Conservation (phyloP, 495 filamentous ascomycete genomes). For the Hypoxylon fuscum region DNA sequence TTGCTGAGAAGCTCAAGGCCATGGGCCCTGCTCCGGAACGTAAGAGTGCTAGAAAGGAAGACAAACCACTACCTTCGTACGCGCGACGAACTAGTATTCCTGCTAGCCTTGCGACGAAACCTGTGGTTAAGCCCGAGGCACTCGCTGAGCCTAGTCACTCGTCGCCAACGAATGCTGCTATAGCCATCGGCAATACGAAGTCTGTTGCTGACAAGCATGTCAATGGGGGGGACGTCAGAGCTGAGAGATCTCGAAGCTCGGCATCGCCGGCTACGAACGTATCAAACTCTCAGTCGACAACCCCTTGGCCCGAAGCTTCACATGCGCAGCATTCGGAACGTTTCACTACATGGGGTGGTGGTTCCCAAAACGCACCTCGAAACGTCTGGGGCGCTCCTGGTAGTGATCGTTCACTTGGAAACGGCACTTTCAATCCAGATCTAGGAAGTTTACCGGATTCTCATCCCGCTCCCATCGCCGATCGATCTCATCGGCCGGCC, state of each 20-base stretch:
- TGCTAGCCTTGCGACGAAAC: constrained; percentile 18
- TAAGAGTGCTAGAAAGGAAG: constrained; percentile 60
- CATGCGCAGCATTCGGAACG: constrained; percentile 47
- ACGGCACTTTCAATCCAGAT: constrained; percentile 78
- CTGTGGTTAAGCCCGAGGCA: background rate
- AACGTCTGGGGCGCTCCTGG: constrained; percentile 82
- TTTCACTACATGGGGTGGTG: constrained; percentile 45
- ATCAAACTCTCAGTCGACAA: constrained; percentile 25
- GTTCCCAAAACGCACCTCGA: constrained; percentile 53
- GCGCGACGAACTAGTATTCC: constrained; percentile 48
- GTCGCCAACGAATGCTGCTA: background rate
- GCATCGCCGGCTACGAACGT: constrained; percentile 16
- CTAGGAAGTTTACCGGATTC: constrained; percentile 55
- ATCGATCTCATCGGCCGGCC: constrained; percentile 45
- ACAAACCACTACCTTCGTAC: constrained; percentile 31
- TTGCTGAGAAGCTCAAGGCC: constrained; percentile 81
- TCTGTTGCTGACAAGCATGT: background rate
- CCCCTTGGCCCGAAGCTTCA: constrained; percentile 34
- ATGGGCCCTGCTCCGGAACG: constrained; percentile 76
- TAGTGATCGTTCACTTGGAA: constrained; percentile 75
- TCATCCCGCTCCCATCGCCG: constrained; percentile 57
- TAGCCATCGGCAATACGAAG: background rate
- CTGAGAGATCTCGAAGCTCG: constrained; percentile 18
- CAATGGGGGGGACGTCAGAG: constrained; percentile 24
- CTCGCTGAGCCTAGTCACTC: background rate